Evolutionary conservation across 192 early-diverging fungal species (phyloP), one percentile per base, ranked within the genome.

Genomic region (Coemansia sp.): DNA sequence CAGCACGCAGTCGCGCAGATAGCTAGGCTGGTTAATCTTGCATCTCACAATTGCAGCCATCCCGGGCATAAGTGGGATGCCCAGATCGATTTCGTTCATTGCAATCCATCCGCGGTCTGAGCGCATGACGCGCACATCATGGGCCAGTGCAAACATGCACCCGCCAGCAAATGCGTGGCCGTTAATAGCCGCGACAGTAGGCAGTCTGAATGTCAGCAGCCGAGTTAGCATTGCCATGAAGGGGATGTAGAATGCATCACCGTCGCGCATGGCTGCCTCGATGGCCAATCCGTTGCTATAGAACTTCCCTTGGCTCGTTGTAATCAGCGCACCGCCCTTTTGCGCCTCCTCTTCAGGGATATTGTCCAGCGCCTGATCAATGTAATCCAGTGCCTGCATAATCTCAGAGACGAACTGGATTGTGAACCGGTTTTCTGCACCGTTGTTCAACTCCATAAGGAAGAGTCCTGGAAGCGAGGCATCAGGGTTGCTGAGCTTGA

Each of bases 121-220:
- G 0, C 87, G 73, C 89, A 91, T 89, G 4, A 89, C 83, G 18
- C 89, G 82, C 64, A 86, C 86, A 57, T 91, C 89, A 55, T 78
- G 75, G 6, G 78, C 80, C 51, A 82, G 24, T 11, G 72, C 67
- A 41, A 82, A 75, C 73, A 80, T 82, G 66, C 82, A 89, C 13
- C 89, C 89, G 53, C 89, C 89, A n/a, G 89, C 89, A 76, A 91
- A 91, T 15, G 89, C 85, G 44, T 91, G 89, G 3, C 89, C 89
- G 54, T 91, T 91, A 21, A 91, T 64, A 9, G 87, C 88, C 4
- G 89, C 89, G 23, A 91, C 77, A 0, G 89, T 91, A 0, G 89
- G 87, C 13, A 91, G 59, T 14, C 81, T 67, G 62, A 86, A 89
- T 3, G 84, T 81, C 37, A 89, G 55, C 54, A 91, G 46, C 41